Evolutionary conservation across 495 filamentous ascomycete genomes (phyloP), one percentile per base, ranked within the genome.

Genomic region (Penicillium psychrofluorescens): DNA sequence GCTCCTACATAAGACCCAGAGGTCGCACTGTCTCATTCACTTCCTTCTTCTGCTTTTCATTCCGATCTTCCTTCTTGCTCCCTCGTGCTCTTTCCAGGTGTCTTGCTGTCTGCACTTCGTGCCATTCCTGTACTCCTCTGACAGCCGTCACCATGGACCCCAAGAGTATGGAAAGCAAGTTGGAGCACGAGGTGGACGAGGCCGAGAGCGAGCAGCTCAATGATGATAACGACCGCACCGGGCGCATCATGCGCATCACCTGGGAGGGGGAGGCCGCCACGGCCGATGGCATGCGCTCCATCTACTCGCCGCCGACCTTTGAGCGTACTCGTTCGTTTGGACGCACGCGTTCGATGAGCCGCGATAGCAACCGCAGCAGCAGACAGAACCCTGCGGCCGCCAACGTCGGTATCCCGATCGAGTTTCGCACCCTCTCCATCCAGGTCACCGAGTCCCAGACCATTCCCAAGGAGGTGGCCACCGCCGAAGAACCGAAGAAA

Each of bases 351-450:
- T 62, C 58, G 1, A 13, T 51, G 27, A 54, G 61, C 33, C 53
- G 55, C 0, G 62, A 58, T 39, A 57, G 54, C 36, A 43, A 34
- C 29, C 44, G 46, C 11, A 57, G 49, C 45, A 45, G 35, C 29
- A 15, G 10, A 6, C 49, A 48, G 10, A 32, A 44, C 12, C 22
- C 38, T 7, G 42, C 40, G n/a, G 29, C 40, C 22, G 47, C 42
- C 33, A 53, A 41, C 29, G 43, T 55, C 13, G 61, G 55, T 7
- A 41, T 74, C 14, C 70, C 62, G 1, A 71, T 72, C 40, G 67
- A 67, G 37, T 75, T 70, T 41, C 71, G 70, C 12, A 68, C 67
- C 7, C 53, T 75, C 22, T 71, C 67, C 8, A 61, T 73, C 38
- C 67, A 71, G 36, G 59, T 75, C 31, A 67, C 68, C 8, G 65